These are phyloP conservation scores for Schizosaccharomyces osmophilus DNA, from an alignment of 805 yeast species.

Conservation along the genomic window DNA sequence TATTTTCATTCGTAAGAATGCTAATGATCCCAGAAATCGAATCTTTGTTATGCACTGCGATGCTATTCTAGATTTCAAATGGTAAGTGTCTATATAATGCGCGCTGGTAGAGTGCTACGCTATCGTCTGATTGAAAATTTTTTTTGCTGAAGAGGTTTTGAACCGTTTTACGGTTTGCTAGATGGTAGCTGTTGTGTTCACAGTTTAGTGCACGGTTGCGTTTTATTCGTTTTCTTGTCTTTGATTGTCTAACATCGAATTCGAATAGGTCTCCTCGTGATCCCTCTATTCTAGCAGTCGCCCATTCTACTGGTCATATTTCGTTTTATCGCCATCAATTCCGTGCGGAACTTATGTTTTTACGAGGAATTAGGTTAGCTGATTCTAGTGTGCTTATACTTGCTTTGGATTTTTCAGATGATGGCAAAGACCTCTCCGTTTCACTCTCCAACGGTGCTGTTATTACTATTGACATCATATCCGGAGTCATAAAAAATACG, in stretches of 20 bases:
- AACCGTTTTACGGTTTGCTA: no score
- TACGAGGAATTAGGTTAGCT: neutral
- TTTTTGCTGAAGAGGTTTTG: no score
- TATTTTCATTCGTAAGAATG: neutral
- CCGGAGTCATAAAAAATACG: neutral
- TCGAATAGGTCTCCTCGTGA: neutral
- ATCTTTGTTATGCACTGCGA: neutral
- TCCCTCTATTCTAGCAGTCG: neutral
- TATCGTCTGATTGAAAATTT: no score
- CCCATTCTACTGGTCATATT: neutral
- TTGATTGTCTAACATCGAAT: neutral
- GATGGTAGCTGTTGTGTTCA: neutral
- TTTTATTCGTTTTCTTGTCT: neutral
- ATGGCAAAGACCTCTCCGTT: neutral
- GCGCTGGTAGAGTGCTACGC: no score
- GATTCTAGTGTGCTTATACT: neutral
- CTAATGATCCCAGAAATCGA: neutral
- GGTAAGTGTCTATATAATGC: neutral
- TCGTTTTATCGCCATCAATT: neutral
- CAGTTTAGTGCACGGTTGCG: neutral
- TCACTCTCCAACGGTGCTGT: neutral
- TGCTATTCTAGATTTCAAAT: constrained; percentile 1
- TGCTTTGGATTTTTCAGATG: neutral
- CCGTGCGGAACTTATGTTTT: neutral
- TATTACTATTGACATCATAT: neutral